These are phyloP conservation scores for Coniella vitis DNA, from an alignment of 2,329 filamentous ascomycete species.

Conservation along the genomic window DNA sequence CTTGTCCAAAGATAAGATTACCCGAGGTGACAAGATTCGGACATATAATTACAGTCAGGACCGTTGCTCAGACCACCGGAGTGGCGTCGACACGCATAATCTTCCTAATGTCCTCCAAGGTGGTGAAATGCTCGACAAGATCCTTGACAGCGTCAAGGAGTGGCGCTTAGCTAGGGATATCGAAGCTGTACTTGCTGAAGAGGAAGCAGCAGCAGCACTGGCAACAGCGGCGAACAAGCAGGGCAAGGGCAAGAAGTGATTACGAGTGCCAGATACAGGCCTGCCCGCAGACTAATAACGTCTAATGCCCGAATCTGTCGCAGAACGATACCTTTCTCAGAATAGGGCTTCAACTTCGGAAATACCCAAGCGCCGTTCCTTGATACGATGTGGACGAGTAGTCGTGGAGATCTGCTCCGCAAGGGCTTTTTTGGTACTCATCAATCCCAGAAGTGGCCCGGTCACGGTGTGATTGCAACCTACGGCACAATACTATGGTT, in stretches of 20 bases:
- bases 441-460: too few species aligned
- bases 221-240: slow-evolving; percentile 17
- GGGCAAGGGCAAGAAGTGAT: slow-evolving; percentile 18
- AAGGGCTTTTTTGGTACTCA: too few species aligned
- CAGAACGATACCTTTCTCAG: too few species aligned
- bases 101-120: slow-evolving; percentile 75
- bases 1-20: slow-evolving; percentile 73
- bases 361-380: too few species aligned
- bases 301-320: too few species aligned
- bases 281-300: too few species aligned
- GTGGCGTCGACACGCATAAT: slow-evolving; percentile 71
- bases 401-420: too few species aligned
- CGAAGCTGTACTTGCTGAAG: slow-evolving; percentile 58
- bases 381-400: too few species aligned
- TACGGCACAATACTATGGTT: too few species aligned
- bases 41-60: slow-evolving; percentile 78
- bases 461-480: too few species aligned
- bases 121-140: slow-evolving; percentile 59
- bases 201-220: slow-evolving; percentile 40
- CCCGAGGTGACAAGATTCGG: slow-evolving; percentile 85
- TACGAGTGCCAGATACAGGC: too few species aligned
- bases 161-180: slow-evolving; percentile 76
- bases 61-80: slow-evolving; percentile 83
- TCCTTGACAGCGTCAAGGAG: slow-evolving; percentile 70
- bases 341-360: too few species aligned